Conservation (phyloP, 1,284 basidiomycete species). For the Sporisorium iseilematis-ciliati region DNA sequence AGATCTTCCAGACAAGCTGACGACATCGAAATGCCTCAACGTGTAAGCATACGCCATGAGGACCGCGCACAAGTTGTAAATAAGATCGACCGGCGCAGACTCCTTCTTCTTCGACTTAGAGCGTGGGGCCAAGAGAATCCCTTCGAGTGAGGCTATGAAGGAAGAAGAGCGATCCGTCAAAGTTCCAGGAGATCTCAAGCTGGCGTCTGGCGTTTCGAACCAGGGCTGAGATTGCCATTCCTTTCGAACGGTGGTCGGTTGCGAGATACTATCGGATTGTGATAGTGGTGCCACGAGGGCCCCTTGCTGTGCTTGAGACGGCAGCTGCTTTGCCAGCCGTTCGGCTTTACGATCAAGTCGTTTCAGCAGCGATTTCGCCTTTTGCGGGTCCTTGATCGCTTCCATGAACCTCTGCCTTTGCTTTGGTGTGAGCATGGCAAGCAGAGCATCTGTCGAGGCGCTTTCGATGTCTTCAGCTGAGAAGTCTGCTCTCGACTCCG, state of each 20-base stretch:
- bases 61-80: constrained; percentile 48
- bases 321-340: not conserved
- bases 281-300: constrained; percentile 4
- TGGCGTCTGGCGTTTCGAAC: constrained; percentile 27
- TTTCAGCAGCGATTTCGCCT: constrained; percentile 29
- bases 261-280: not conserved
- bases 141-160: constrained; percentile 16
- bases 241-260: not conserved
- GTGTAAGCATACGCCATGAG: constrained; percentile 56
- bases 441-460: constrained; percentile 38
- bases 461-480: constrained; percentile 24
- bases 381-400: constrained; percentile 25
- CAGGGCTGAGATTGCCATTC: constrained; percentile 25
- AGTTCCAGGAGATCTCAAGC: constrained; percentile 1
- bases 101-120: not conserved
- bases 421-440: constrained; percentile 44
- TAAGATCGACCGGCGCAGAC: constrained; percentile 14
- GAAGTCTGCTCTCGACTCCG: constrained; percentile 4
- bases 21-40: constrained; percentile 43
- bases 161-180: not conserved
- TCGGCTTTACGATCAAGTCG: constrained; percentile 30
- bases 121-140: constrained; percentile 4
- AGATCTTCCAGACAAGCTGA: constrained; percentile 29
- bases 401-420: constrained; percentile 45
- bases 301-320: not conserved